Base-by-base conservation (phyloP, 192 early-diverging fungal genomes). In the Podochytrium sp. region DNA sequence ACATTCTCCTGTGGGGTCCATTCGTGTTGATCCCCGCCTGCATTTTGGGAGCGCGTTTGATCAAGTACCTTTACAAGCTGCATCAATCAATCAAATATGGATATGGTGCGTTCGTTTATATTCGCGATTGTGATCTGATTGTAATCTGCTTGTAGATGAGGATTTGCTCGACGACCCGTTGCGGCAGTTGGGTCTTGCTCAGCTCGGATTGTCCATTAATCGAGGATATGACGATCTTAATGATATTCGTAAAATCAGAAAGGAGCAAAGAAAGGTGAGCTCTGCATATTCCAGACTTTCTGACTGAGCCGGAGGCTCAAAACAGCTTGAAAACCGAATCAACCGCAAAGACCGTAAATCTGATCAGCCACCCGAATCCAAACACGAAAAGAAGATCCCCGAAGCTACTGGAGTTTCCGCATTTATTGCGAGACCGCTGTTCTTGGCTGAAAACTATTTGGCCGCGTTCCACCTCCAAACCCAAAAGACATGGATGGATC, bases 231-330 rank as follows among this genome's bases (percentile, higher is more conserved):
- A 78, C 53, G 82, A 84, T 73, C 72, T 78, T 7, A 61, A 67
- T 7, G 80, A 82, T 53, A 86, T 86, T 56, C 76, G 83, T 33
- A 86, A 83, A 63, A 84, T 86, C 59, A 68, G 83, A 14, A 86
- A 84, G 74, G 85, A 86, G 52, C 75, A 80, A 38, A 58, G 59
- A 25, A 60, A 71, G 55, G 38, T 80, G 4, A 35, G 62, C 35
- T 16, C 29, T 5, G n/a, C 49, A 18, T 37, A 38, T 0, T 61
- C 18, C 23, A 0, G 29, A n/a, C 12, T 14, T 49, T 14, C n/a
- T 14, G 12, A n/a, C 47, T n/a, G n/a, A 49, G n/a, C 56, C 32
- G 1, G 14, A 1, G 1, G 37, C n/a, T 27, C 40, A 14, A 14
- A 16, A 1, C 64, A 65, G 64, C 27, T 65, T 5, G 64, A 65